Evolutionary conservation across 2,329 filamentous ascomycete genomes (phyloP).

Genomic region (Chlorencoelia australis): DNA sequence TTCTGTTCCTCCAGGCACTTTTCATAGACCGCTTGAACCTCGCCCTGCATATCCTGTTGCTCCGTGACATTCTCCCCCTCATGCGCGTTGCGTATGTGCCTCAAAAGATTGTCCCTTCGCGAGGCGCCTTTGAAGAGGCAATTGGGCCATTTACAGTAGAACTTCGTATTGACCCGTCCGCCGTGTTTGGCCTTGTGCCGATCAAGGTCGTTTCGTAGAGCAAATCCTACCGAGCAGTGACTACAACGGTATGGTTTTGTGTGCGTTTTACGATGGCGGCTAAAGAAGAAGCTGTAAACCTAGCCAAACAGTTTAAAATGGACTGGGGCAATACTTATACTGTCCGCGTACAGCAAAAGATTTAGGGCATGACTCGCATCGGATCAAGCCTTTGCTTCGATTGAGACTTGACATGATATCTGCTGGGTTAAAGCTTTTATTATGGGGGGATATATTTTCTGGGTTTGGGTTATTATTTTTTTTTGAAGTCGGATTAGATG

Average conservation of each 20-base stretch:
- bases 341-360: conserved; percentile 10
- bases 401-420: no score
- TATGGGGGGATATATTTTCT: no score
- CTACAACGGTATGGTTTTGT: conserved; percentile 10
- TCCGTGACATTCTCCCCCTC: conserved; percentile 1
- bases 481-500: no score
- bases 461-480: no score
- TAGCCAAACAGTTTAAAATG: conserved; percentile 3
- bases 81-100: conserved; percentile 11
- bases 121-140: conserved; percentile 14
- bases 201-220: conserved; percentile 12
- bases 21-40: conserved; percentile 7
- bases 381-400: conserved; percentile 11
- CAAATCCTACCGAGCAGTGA: conserved; percentile 10
- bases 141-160: conserved; percentile 11
- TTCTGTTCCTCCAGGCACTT: conserved; percentile 9
- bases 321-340: conserved; percentile 11
- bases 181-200: conserved; percentile 13
- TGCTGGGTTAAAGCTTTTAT: no score
- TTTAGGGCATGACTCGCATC: conserved; percentile 10
- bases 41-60: conserved; percentile 2
- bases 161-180: conserved; percentile 8
- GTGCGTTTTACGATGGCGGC: conserved; percentile 15
- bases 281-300: conserved; percentile 5
- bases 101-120: conserved; percentile 14